A percentile compares a stretch with the other conserved stretches of the same genome.
Evolutionary conservation across 331 rosid genomes (phyloP).

Genomic region (Acacia concinna): DNA sequence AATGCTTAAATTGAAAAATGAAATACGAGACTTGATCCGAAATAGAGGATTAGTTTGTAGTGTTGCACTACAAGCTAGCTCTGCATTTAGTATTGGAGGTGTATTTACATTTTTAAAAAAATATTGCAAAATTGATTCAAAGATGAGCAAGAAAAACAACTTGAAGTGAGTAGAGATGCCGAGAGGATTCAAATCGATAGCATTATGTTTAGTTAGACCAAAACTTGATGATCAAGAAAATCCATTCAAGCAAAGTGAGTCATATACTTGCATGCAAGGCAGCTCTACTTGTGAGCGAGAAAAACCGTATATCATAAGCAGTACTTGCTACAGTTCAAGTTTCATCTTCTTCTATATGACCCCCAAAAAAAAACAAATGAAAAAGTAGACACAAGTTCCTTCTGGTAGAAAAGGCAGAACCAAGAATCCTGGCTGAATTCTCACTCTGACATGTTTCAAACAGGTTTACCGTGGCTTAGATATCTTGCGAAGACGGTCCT

Average conservation of each 20-base stretch:
- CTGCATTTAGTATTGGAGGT: no score
- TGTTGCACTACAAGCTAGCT: no score
- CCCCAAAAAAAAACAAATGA: not conserved
- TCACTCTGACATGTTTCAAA: constrained; percentile 33
- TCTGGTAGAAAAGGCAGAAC: not conserved
- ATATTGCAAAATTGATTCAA: not conserved
- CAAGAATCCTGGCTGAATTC: constrained; percentile 31
- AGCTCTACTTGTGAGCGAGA: constrained; percentile 18
- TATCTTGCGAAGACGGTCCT: constrained; percentile 27
- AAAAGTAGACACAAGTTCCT: constrained; percentile 19
- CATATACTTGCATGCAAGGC: not conserved
- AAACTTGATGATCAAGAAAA: constrained; percentile 17
- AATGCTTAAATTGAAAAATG: no score
- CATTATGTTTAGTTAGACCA: not conserved
- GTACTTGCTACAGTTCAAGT: constrained; percentile 28
- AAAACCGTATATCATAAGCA: constrained; percentile 29
- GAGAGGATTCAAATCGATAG: not conserved
- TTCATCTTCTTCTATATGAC: constrained; percentile 16
- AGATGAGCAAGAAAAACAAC: not conserved
- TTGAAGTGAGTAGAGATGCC: not conserved
- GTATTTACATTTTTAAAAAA: no score
- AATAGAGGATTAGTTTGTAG: no score
- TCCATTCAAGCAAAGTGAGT: constrained; percentile 16
- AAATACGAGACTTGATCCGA: no score
- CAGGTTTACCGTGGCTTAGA: constrained; percentile 45